phyloP scores from a whole-genome alignment of 2,329 filamentous ascomycete species.

The Pseudogymnoascus verrucosus region DNA sequence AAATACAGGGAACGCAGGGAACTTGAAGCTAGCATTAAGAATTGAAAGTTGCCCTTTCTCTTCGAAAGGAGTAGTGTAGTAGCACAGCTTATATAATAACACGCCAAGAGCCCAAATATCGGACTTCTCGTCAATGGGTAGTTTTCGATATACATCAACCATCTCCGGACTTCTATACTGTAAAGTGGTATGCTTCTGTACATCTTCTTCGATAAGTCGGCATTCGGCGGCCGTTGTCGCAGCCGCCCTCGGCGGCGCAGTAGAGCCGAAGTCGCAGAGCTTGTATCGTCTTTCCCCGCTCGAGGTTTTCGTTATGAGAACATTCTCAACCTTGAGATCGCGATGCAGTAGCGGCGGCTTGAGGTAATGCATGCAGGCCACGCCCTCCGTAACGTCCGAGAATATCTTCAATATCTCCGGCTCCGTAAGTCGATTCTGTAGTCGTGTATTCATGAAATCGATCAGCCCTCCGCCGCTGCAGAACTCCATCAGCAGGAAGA shows the following conservation, averaged over 20 bases:
- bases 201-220: slow-evolving; percentile 87
- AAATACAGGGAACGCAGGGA: slow-evolving; percentile 79
- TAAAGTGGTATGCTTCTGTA: slow-evolving; percentile 93
- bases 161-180: slow-evolving; percentile 98
- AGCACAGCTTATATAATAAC: slow-evolving; percentile 93
- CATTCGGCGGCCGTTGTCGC: slow-evolving; percentile 84
- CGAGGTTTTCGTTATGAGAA: slow-evolving; percentile 63
- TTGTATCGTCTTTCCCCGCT: slow-evolving; percentile 73
- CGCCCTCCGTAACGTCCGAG: slow-evolving; percentile 87
- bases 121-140: slow-evolving; percentile 95
- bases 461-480: slow-evolving; percentile 92
- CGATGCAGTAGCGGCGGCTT: slow-evolving; percentile 88
- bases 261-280: slow-evolving; percentile 94
- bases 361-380: slow-evolving; percentile 98
- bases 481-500: slow-evolving; percentile 97
- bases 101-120: slow-evolving; percentile 96
- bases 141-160: slow-evolving; percentile 95
- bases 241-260: slow-evolving; percentile 74
- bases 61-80: slow-evolving; percentile 98
- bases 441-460: slow-evolving; percentile 97
- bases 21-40: slow-evolving; percentile 89
- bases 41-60: slow-evolving; percentile 97
- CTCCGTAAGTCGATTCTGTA: slow-evolving; percentile 94
- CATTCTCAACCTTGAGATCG: slow-evolving; percentile 96
- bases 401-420: slow-evolving; percentile 97